Conservation (phyloP, 257 asterid genomes). For the Solanum paucissectum region DNA sequence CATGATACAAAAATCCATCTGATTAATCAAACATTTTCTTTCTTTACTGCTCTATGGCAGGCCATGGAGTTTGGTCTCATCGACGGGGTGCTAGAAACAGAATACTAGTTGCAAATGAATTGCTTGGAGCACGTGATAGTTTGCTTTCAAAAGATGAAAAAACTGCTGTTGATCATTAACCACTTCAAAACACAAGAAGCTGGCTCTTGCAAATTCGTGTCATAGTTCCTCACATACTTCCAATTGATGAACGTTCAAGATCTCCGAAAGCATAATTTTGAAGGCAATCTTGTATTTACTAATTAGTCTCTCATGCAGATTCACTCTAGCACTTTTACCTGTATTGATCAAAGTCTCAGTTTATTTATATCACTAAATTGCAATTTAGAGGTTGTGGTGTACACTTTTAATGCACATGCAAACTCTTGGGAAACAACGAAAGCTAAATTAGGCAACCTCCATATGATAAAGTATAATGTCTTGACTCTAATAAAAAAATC, state of each 20-base stretch:
- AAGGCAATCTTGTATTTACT: background rate
- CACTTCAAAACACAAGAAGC: background rate
- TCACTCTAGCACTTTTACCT: background rate
- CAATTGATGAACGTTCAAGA: background rate
- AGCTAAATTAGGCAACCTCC: background rate
- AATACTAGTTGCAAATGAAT: constrained; percentile 26
- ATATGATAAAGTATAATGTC: background rate
- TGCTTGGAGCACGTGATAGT: background rate
- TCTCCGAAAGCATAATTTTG: background rate
- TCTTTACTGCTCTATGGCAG: constrained; percentile 25
- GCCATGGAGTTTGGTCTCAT: constrained; percentile 92
- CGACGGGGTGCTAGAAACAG: constrained; percentile 84
- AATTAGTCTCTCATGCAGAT: background rate
- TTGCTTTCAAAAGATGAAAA: background rate
- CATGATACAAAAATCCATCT: background rate
- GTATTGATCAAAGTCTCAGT: background rate
- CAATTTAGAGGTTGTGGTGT: background rate
- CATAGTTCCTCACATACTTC: background rate
- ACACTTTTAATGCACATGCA: background rate
- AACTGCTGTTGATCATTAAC: background rate
- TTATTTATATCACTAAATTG: background rate
- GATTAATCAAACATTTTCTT: background rate
- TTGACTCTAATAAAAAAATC: background rate
- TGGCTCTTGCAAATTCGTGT: background rate
- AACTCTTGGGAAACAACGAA: background rate